Evolutionary conservation across 2,329 filamentous ascomycete species (phyloP).

Genomic region (Exophiala viscosa): DNA sequence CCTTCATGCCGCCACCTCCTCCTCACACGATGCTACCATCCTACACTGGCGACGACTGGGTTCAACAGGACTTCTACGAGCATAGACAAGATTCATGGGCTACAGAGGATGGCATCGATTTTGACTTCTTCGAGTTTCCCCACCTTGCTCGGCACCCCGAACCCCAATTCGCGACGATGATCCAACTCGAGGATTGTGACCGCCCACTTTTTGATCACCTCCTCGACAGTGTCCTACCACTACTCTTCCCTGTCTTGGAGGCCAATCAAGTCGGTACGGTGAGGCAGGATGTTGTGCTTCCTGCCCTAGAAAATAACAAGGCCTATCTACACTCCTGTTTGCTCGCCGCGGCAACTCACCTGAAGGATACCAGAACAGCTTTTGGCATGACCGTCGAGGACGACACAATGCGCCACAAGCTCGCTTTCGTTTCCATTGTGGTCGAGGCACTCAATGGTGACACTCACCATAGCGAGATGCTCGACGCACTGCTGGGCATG

Average conservation of each 20-base stretch:
- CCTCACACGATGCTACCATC: slow-evolving; percentile 61
- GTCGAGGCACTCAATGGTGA: slow-evolving; percentile 78
- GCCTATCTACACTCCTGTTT: slow-evolving; percentile 94
- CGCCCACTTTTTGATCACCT: slow-evolving; percentile 87
- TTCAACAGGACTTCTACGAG: slow-evolving; percentile 50
- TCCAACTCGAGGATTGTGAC: slow-evolving; percentile 84
- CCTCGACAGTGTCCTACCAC: slow-evolving; percentile 77
- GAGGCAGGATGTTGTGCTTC: slow-evolving; percentile 76
- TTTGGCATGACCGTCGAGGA: slow-evolving; percentile 55
- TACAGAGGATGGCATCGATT: slow-evolving; percentile 62
- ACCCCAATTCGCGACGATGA: slow-evolving; percentile 41
- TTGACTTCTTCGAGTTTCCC: slow-evolving; percentile 79
- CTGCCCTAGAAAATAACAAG: slow-evolving; percentile 84
- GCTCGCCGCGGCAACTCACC: slow-evolving; percentile 86
- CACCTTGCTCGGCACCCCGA: slow-evolving; percentile 59
- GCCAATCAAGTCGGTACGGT: slow-evolving; percentile 81
- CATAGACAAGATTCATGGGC: slow-evolving; percentile 64
- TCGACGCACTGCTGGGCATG: slow-evolving; percentile 89
- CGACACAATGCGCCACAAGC: slow-evolving; percentile 90
- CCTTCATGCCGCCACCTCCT: slow-evolving; percentile 77
- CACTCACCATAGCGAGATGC: slow-evolving; percentile 77
- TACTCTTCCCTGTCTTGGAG: slow-evolving; percentile 89
- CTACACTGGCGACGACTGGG: slow-evolving; percentile 63
- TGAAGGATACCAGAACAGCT: slow-evolving; percentile 63
- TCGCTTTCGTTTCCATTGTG: slow-evolving; percentile 78